A percentile compares a stretch with the other conserved stretches of the same genome.
These are phyloP conservation scores for Lactifluus piperatus DNA, from an alignment of 768 basidiomycete species.

Conservation along the genomic window DNA sequence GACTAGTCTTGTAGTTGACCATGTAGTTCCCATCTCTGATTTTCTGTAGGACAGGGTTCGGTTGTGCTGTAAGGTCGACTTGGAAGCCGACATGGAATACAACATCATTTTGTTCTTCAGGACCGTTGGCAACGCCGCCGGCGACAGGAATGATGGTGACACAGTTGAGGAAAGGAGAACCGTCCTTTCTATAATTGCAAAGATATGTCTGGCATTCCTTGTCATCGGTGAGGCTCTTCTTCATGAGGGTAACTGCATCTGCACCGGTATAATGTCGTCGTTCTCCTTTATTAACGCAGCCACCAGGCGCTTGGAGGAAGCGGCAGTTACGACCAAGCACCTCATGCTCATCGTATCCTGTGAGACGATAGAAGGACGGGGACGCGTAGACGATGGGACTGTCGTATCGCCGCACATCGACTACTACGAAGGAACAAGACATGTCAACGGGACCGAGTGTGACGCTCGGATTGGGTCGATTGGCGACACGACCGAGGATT, in stretches of 20 bases:
- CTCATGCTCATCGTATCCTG: conserved; percentile 66
- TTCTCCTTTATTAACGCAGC: conserved; percentile 43
- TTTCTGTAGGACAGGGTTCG: conserved; percentile 72
- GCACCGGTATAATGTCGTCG: conserved; percentile 53
- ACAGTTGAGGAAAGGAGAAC: conserved; percentile 83
- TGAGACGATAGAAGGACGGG: conserved; percentile 70
- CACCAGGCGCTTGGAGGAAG: conserved; percentile 76
- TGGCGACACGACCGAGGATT: conserved; percentile 68
- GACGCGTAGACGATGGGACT: conserved; percentile 87
- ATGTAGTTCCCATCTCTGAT: conserved; percentile 71
- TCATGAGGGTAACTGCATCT: conserved; percentile 57
- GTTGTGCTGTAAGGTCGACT: conserved; percentile 84
- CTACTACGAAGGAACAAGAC: conserved; percentile 86
- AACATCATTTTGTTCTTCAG: conserved; percentile 57
- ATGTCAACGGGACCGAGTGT: conserved; percentile 86
- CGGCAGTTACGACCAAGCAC: conserved; percentile 87
- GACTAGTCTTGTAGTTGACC: conserved; percentile 43
- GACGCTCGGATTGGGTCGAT: conserved; percentile 64
- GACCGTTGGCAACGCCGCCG: conserved; percentile 41
- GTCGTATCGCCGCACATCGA: conserved; percentile 76
- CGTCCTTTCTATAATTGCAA: conserved; percentile 83
- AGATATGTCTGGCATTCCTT: conserved; percentile 87
- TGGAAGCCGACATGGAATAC: conserved; percentile 94
- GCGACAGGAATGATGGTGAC: conserved; percentile 83
- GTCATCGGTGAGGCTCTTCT: conserved; percentile 53